These are phyloP conservation scores for Bipolaris bicolor DNA, from an alignment of 2,329 filamentous ascomycete species.

Conservation along the genomic window DNA sequence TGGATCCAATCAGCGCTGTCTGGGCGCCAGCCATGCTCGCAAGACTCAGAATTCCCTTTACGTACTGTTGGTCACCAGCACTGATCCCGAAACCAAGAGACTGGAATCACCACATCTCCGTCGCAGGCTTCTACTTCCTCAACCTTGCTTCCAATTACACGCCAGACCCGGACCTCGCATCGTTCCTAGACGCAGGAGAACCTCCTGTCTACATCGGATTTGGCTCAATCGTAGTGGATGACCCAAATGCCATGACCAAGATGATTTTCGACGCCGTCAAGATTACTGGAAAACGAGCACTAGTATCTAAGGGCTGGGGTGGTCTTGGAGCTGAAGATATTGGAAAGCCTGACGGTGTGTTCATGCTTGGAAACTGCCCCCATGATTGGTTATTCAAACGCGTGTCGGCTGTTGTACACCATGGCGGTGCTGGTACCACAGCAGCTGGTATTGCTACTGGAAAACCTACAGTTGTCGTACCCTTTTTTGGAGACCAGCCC, in stretches of 20 bases:
- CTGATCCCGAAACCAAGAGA: constrained; percentile 56
- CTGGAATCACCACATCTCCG: constrained; percentile 51
- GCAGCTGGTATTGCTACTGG: constrained; percentile 83
- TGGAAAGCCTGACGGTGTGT: constrained; percentile 74
- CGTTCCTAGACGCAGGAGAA: constrained; percentile 48
- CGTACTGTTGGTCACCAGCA: constrained; percentile 77
- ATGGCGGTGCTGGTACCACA: constrained; percentile 86
- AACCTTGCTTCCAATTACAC: constrained; percentile 49
- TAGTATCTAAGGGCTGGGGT: constrained; percentile 89
- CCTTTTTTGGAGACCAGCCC: constrained; percentile 67
- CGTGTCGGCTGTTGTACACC: constrained; percentile 83
- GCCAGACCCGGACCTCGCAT: constrained; percentile 48
- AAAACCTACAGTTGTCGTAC: constrained; percentile 80
- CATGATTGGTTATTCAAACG: constrained; percentile 89
- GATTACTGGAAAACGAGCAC: constrained; percentile 71
- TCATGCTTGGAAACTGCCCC: constrained; percentile 83
- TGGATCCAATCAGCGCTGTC: constrained; percentile 79
- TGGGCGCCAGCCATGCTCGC: constrained; percentile 82
- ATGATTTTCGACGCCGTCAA: constrained; percentile 52
- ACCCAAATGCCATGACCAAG: constrained; percentile 51
- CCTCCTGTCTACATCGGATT: constrained; percentile 53
- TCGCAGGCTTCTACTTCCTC: constrained; percentile 52
- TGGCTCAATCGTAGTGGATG: constrained; percentile 52
- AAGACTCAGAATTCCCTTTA: constrained; percentile 78
- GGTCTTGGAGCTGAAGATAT: constrained; percentile 72